Evolutionary conservation across 1,284 basidiomycete species (phyloP), one percentile per base, ranked within the genome.

Genomic region (Leucoagaricus sp.): DNA sequence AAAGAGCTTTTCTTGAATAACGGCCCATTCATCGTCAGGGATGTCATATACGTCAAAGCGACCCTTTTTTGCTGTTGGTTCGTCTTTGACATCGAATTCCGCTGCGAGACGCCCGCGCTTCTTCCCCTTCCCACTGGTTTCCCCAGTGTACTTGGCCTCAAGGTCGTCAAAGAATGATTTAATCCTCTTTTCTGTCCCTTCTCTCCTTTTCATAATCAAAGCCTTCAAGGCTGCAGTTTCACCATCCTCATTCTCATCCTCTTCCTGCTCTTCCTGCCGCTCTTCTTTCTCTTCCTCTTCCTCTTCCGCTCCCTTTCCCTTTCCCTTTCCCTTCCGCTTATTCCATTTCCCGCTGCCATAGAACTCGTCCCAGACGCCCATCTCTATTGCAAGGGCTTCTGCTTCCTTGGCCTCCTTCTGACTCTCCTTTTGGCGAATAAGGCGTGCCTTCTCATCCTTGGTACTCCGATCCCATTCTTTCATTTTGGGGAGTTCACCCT

Each of bases 301-400:
- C 15, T 70, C 76, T 60, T 82, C 83, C 5, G 71, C 79, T 61
- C 85, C 87, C 2, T 49, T 38, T 34, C 51, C 34, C 57, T 85
- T 85, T 12, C 74, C 75, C 55, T 86, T 85, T 42, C 74, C 74
- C 65, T 83, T 84, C 58, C 86, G 78, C 45, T 83, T 75, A 13
- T 86, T 85, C 17, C 82, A 76, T 72, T 89, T 89, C 4, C 90
- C 93, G 58, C 76, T 84, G 1, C 93, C 94, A 67, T 92, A 97
- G 66, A 98, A 96, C 69, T 97, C 94, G 58, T 97, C 94, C 89
- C 93, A 95, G 7, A 97, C 91, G 10, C 94, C 95, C 15, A 98
- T 75, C 64, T 95, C 93, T 65, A 87, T 92, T 0, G 95, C 94
- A 21, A 89, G 73, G 45, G 84, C 78, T 69, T 97, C 95, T 1